Evolutionary conservation across 345 rosid genomes (phyloP).

Genomic region (Boechera stricta): DNA sequence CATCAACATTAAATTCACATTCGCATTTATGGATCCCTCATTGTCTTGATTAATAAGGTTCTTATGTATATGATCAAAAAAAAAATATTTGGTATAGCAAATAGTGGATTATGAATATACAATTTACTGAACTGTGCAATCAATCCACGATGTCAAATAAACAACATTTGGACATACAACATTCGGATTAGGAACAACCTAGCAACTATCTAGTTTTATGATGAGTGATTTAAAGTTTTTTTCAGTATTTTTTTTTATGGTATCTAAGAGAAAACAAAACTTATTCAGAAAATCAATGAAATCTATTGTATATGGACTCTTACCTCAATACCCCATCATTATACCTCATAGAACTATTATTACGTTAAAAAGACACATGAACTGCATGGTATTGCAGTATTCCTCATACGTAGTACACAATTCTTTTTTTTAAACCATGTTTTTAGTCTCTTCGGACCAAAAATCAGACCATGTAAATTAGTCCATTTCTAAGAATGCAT

Average conservation of each 20-base stretch:
- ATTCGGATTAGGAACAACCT: not conserved
- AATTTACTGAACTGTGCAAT: not conserved
- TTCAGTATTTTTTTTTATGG: too few species aligned
- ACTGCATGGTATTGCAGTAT: slow-evolving; percentile 7
- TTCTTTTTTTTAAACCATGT: not conserved
- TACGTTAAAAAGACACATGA: not conserved
- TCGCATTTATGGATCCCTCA: not conserved
- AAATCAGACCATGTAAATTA: not conserved
- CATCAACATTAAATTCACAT: not conserved
- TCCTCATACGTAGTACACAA: slow-evolving; percentile 2
- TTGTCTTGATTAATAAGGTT: not conserved
- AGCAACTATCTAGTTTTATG: not conserved
- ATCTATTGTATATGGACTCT: not conserved
- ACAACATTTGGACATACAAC: not conserved
- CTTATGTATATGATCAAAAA: not conserved
- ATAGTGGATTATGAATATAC: not conserved
- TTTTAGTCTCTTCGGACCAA: not conserved
- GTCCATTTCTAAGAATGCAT: not conserved
- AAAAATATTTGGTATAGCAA: not conserved
- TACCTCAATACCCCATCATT: not conserved
- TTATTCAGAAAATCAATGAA: too few species aligned
- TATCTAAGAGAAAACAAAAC: too few species aligned
- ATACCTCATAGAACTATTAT: not conserved
- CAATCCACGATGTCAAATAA: not conserved
- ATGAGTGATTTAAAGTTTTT: too few species aligned